A percentile compares a stretch with the other conserved stretches of the same genome.
These are phyloP conservation scores for Tylopilus sp. DNA, from an alignment of 768 basidiomycete genomes.

Conservation along the genomic window DNA sequence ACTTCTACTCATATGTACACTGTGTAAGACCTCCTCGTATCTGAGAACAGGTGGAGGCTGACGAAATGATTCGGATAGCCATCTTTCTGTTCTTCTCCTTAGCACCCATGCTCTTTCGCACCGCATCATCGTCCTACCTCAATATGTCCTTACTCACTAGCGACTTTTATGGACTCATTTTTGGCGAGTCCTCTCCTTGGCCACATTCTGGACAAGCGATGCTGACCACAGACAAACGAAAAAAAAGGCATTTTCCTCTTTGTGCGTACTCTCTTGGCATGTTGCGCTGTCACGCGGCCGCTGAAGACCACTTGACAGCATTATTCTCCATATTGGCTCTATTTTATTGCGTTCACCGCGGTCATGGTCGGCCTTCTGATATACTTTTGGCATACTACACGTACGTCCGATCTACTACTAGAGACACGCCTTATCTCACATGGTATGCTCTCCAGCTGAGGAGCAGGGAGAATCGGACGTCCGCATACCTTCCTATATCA, in stretches of 20 bases:
- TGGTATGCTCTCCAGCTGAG: slow-evolving; percentile 47
- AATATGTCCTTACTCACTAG: slow-evolving; percentile 83
- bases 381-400: slow-evolving; percentile 84
- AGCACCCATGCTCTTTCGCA: slow-evolving; percentile 76
- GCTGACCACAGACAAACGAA: slow-evolving; percentile 2
- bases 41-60: background rate
- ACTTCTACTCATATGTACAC: slow-evolving; percentile 44
- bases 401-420: slow-evolving; percentile 56
- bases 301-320: slow-evolving; percentile 45
- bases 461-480: slow-evolving; percentile 54
- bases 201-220: background rate
- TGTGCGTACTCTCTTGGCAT: slow-evolving; percentile 31
- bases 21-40: slow-evolving; percentile 21
- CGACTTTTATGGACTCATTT: slow-evolving; percentile 84
- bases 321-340: slow-evolving; percentile 82
- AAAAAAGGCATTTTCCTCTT: slow-evolving; percentile 53
- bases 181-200: slow-evolving; percentile 37
- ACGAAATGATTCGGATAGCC: slow-evolving; percentile 40
- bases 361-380: slow-evolving; percentile 70
- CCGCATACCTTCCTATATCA: slow-evolving; percentile 21
- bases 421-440: no score
- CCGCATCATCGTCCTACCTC: slow-evolving; percentile 82
- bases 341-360: slow-evolving; percentile 75
- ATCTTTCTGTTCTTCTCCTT: slow-evolving; percentile 82
- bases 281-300: no score